A percentile compares a stretch with the other conserved stretches of the same genome.
Evolutionary conservation across 208 protist genomes (phyloP).

Genomic region (Acanthamoeba polyphaga): DNA sequence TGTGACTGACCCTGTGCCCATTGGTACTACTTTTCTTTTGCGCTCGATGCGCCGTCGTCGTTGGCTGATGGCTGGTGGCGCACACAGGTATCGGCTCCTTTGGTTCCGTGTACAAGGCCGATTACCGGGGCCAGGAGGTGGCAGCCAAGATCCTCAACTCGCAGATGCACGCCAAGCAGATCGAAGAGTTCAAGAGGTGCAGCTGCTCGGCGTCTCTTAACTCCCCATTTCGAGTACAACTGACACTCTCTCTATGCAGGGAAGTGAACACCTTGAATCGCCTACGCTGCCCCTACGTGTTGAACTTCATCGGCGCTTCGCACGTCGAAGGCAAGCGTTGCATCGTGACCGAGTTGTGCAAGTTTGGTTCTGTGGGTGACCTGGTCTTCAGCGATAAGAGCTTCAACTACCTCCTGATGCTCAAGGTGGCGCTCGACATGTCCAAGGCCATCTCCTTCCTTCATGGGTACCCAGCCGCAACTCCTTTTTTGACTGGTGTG

Average conservation of each 20-base stretch:
- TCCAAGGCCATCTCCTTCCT: constrained; percentile 59
- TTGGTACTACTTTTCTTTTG: background rate
- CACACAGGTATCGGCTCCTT: constrained; percentile 15
- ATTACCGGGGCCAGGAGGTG: constrained; percentile 64
- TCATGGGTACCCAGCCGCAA: background rate
- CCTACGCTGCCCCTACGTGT: constrained; percentile 18
- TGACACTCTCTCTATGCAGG: background rate
- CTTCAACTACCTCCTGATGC: constrained; percentile 63
- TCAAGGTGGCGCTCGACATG: constrained; percentile 72
- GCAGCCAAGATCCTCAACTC: constrained; percentile 69
- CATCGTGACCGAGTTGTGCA: constrained; percentile 65
- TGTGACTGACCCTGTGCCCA: background rate
- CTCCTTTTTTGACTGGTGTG: too few relatives aligned
- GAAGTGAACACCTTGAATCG: constrained; percentile 45
- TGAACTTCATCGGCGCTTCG: constrained; percentile 73
- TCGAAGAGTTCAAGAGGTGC: constrained; percentile 64
- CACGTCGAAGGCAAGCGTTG: constrained; percentile 44
- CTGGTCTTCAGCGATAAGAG: constrained; percentile 51
- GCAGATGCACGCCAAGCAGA: constrained; percentile 35
- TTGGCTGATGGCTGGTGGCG: background rate
- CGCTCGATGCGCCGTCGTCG: background rate
- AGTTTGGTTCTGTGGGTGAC: constrained; percentile 38
- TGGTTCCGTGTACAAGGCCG: constrained; percentile 64
- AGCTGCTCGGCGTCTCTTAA: background rate
- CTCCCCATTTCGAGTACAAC: background rate